Evolutionary conservation across 257 asterid species (phyloP), one percentile per base, ranked within the genome.

Genomic region (Plantago major): DNA sequence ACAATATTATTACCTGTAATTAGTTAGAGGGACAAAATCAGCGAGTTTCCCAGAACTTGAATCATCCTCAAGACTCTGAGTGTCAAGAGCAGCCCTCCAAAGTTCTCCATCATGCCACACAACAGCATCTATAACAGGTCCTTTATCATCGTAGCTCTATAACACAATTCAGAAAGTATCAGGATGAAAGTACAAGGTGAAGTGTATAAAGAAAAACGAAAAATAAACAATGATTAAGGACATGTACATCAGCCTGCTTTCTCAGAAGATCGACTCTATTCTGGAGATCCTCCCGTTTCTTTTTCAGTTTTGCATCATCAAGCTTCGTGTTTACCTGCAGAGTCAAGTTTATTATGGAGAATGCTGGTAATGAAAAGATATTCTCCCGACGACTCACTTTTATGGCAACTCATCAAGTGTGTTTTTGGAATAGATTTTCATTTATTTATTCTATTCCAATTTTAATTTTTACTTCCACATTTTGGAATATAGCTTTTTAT

Each of bases 41-140:
- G 96, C 88, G 46, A 92, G 97, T 70, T 77, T 78, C 66, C 99
- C 99, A 19, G 81, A 77, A 74, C 82, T 89, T 55, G 95, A 64
- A 59, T 83, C 89, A 73, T 82, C 91, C 73, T 87, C 95, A 73
- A 92, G 90, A 79, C 82, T 80, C 69, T 83, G 90, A 12, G 99
- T 87, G 80, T 92, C 99, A 73, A 92, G 88, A 70, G 97, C 97
- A 73, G 90, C 97, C 74, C 99, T 84, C 97, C 97, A 92, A 66
- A 82, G 71, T 65, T 85, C 91, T 64, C 99, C 99, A 64, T 92
- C 99, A 64, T 92, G 88, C 99, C 99, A 92, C 52, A 89, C 97
- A 48, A 92, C 99, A 70, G 96, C 99, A 83, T 92, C 99, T 70
- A 92, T 79, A 37, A 83, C 73, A 55, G 99, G 97, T 57, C 99